Conservation (phyloP, 2,329 filamentous ascomycete species). For the Neopestalotiopsis sp. region DNA sequence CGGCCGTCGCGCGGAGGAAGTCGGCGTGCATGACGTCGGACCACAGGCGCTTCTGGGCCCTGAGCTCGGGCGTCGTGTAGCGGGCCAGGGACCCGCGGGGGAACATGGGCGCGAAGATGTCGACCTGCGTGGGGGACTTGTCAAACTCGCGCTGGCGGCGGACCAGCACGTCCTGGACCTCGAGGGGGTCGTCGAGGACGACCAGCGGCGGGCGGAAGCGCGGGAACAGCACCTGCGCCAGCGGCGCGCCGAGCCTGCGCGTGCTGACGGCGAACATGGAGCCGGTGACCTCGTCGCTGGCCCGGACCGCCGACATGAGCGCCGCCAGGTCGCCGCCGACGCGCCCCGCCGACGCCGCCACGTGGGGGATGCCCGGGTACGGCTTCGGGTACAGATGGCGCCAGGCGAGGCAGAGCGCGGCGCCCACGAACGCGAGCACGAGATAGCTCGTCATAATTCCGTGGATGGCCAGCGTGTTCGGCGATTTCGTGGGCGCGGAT, state of each 20-base stretch:
- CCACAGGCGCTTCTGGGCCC: constrained; percentile 21
- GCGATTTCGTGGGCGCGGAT: neutral
- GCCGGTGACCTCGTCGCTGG: too few species aligned
- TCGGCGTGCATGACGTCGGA: constrained; percentile 24
- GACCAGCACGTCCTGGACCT: constrained; percentile 27
- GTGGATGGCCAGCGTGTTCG: neutral
- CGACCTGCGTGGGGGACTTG: constrained; percentile 25
- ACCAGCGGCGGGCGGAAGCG: constrained; percentile 26
- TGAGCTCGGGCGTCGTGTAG: constrained; percentile 18
- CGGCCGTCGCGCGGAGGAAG: constrained; percentile 22
- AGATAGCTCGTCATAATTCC: neutral
- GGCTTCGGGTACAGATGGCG: neutral
- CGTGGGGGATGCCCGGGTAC: too few species aligned
- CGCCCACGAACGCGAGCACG: neutral
- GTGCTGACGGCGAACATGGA: too few species aligned
- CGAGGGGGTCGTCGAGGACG: constrained; percentile 25
- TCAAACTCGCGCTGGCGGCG: constrained; percentile 34
- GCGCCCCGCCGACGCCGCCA: too few species aligned
- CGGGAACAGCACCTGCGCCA: constrained; percentile 23
- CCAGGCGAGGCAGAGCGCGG: neutral
- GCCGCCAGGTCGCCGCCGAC: too few species aligned
- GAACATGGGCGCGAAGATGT: constrained; percentile 31
- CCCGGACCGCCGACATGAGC: too few species aligned
- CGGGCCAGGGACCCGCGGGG: constrained; percentile 22
- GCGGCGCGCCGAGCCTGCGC: constrained; percentile 15